phyloP scores from a whole-genome alignment of 2,329 filamentous ascomycete species.

The Pseudogymnoascus sp. region DNA sequence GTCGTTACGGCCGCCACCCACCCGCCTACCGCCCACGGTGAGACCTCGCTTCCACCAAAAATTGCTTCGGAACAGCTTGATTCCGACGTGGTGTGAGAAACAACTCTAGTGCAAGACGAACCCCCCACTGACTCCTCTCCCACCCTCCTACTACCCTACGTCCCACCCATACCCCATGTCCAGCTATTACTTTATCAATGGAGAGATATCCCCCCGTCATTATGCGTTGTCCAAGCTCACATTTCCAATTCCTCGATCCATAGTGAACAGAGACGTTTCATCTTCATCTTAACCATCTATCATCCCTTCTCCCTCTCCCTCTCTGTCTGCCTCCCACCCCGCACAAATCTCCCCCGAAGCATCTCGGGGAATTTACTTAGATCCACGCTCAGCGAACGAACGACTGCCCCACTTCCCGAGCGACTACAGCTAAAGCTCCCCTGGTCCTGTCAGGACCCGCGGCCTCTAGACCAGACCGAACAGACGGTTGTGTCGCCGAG shows the following conservation, averaged over 20 bases:
- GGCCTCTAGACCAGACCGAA: neutral
- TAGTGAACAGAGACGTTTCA: conserved; percentile 2
- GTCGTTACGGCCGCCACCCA: neutral
- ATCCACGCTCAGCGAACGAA: neutral
- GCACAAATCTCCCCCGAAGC: neutral
- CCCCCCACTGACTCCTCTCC: neutral
- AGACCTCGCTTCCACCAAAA: conserved; percentile 3
- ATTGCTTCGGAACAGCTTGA: neutral
- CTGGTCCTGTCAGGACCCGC: neutral
- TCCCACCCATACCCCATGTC: neutral
- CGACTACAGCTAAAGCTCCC: neutral
- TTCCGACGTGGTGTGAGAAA: neutral
- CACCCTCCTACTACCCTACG: neutral
- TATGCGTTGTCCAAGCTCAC: neutral
- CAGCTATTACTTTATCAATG: neutral
- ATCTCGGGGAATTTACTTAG: neutral
- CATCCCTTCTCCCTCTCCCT: neutral
- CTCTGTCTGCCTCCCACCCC: neutral
- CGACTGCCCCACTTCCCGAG: conserved; percentile 4
- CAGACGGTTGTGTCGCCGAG: neutral
- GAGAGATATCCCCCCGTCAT: conserved; percentile 1
- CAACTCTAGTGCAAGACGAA: neutral
- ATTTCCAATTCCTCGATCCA: conserved; percentile 3
- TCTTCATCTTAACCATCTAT: neutral
- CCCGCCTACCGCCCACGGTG: neutral